Percentiles rank a stretch among this genome's conserved stretches.
These are phyloP conservation scores for Arachnopeziza araneosa DNA, from an alignment of 2,329 filamentous ascomycete genomes.

Conservation along the genomic window DNA sequence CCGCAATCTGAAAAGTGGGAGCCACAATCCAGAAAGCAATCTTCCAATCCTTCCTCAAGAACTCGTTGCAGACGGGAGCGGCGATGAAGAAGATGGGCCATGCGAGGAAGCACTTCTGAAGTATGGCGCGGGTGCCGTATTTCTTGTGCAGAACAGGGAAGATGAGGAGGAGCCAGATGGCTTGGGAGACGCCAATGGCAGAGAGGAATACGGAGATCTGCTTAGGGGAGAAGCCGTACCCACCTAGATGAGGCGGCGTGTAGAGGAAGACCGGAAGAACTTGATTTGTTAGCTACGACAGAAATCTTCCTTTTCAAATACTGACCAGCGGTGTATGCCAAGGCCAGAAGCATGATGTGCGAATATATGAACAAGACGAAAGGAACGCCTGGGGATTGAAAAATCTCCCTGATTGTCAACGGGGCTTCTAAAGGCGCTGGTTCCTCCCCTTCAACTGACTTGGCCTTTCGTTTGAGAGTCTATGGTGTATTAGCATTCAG, in stretches of 20 bases:
- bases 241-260: constrained; percentile 56
- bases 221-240: constrained; percentile 55
- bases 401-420: constrained; percentile 47
- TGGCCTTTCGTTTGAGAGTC: constrained; percentile 38
- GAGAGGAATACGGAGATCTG: constrained; percentile 64
- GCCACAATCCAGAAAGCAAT: constrained; percentile 29
- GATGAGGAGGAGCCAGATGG: constrained; percentile 62
- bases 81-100: constrained; percentile 61
- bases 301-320: not conserved
- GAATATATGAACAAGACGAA: constrained; percentile 60
- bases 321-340: constrained; percentile 58
- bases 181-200: constrained; percentile 59
- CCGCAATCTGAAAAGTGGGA: constrained; percentile 51
- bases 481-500: constrained; percentile 1
- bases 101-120: constrained; percentile 49
- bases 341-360: constrained; percentile 62
- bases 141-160: constrained; percentile 65
- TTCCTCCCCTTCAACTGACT: constrained; percentile 15
- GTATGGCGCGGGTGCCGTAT: constrained; percentile 59
- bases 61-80: constrained; percentile 48
- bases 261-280: constrained; percentile 64
- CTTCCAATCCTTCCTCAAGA: constrained; percentile 44
- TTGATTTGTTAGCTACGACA: constrained; percentile 2
- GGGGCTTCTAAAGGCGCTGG: constrained; percentile 9
- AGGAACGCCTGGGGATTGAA: constrained; percentile 59